phyloP scores from a whole-genome alignment of 148 eudicot genomes.

The Silene uniflora region DNA sequence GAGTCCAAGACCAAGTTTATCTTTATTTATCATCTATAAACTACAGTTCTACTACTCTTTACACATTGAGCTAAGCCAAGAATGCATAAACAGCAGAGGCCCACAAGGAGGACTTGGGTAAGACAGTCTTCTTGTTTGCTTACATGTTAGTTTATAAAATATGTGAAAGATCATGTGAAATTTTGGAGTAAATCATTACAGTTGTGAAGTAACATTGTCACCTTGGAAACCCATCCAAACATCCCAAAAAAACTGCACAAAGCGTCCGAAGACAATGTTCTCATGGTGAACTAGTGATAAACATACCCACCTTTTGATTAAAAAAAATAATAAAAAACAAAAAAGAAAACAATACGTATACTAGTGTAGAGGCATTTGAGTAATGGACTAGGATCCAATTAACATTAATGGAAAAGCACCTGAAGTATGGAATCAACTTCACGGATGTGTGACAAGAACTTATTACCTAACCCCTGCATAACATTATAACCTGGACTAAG shows the following conservation, averaged over 20 bases:
- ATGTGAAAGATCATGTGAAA: background rate
- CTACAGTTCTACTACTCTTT: background rate
- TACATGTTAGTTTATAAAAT: background rate
- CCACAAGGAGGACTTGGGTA: background rate
- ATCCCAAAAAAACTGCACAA: background rate
- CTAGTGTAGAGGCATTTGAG: background rate
- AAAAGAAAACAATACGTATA: background rate
- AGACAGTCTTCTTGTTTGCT: background rate
- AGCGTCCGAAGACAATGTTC: background rate
- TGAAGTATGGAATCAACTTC: conserved; percentile 98
- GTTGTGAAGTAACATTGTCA: background rate
- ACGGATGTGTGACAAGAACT: conserved; percentile 93
- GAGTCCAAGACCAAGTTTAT: background rate
- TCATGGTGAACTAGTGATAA: background rate
- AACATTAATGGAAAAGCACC: conserved; percentile 36
- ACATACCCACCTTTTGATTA: background rate
- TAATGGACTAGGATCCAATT: background rate
- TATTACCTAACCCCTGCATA: conserved; percentile 91
- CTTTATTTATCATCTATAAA: background rate
- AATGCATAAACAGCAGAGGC: background rate
- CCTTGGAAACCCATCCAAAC: background rate
- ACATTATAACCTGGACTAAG: conserved; percentile 14
- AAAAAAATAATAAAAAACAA: too few species aligned
- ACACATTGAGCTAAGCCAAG: background rate
- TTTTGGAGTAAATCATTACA: background rate